These are phyloP conservation scores for Orychophragmus violaceus DNA, from an alignment of 345 rosid genomes.

Conservation along the genomic window DNA sequence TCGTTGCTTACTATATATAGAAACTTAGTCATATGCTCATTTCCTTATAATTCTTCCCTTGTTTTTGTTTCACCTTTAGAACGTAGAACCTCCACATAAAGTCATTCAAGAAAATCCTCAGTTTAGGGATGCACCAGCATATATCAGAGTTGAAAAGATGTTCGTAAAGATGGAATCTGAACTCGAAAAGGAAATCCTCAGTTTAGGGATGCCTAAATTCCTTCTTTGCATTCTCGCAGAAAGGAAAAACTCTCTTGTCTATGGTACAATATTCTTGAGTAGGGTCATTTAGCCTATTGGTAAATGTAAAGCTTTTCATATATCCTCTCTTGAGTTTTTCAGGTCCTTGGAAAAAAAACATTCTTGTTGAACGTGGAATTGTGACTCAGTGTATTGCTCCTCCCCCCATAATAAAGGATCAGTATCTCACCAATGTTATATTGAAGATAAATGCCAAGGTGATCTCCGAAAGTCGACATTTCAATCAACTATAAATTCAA, in stretches of 20 bases:
- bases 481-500: neutral
- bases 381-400: conserved; percentile 94
- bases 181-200: conserved; percentile 26
- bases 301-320: neutral
- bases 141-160: conserved; percentile 79
- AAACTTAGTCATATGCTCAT: neutral
- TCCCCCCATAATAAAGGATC: conserved; percentile 51
- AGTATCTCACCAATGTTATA: conserved; percentile 82
- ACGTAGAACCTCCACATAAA: conserved; percentile 43
- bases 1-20: neutral
- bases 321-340: neutral
- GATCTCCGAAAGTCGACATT: neutral
- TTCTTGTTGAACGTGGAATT: conserved; percentile 71
- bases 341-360: conserved; percentile 93
- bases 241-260: conserved; percentile 70
- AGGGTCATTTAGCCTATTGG: neutral
- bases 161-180: conserved; percentile 50
- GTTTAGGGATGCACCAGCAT: conserved; percentile 48
- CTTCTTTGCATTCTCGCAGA: conserved; percentile 81
- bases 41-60: neutral
- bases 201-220: conserved; percentile 66
- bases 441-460: conserved; percentile 96
- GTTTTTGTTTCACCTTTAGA: conserved; percentile 18
- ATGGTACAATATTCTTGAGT: conserved; percentile 40
- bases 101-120: conserved; percentile 49